These are phyloP conservation scores for Pyricularia sp. DNA, from an alignment of 2,329 filamentous ascomycete genomes.

Conservation along the genomic window DNA sequence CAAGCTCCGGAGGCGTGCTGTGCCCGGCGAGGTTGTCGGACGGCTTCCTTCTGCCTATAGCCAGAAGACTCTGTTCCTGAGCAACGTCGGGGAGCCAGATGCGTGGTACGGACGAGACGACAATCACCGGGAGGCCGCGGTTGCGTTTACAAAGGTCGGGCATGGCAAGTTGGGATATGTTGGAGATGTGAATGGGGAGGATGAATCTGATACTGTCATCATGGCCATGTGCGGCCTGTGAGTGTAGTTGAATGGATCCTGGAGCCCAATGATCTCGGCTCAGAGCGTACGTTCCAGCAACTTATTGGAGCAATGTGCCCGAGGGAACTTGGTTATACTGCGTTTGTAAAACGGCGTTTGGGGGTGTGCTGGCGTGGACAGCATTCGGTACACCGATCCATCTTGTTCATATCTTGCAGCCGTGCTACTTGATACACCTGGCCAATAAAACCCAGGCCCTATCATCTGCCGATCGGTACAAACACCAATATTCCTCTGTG, in stretches of 20 bases:
- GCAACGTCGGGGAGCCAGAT: slow-evolving; percentile 11
- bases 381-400: too few species aligned
- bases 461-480: too few species aligned
- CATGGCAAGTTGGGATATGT: slow-evolving; percentile 18
- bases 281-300: neutral
- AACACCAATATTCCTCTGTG: too few species aligned
- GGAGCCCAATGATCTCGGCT: neutral
- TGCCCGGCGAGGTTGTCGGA: slow-evolving; percentile 8
- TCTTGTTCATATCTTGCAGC: too few species aligned
- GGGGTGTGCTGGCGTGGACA: too few species aligned
- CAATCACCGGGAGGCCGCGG: slow-evolving; percentile 10
- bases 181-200: slow-evolving; percentile 18
- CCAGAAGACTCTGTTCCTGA: slow-evolving; percentile 16
- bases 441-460: too few species aligned
- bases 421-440: too few species aligned
- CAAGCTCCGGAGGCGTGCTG: slow-evolving; percentile 9
- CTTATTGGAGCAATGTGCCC: too few species aligned
- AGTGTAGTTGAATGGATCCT: neutral
- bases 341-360: too few species aligned
- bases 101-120: slow-evolving; percentile 13
- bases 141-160: slow-evolving; percentile 16
- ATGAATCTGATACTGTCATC: slow-evolving; percentile 11
- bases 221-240: slow-evolving; percentile 19
- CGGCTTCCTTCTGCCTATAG: slow-evolving; percentile 14
- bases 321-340: too few species aligned